Conservation (phyloP, 2,329 filamentous ascomycete species). For the Fusarium sp. region DNA sequence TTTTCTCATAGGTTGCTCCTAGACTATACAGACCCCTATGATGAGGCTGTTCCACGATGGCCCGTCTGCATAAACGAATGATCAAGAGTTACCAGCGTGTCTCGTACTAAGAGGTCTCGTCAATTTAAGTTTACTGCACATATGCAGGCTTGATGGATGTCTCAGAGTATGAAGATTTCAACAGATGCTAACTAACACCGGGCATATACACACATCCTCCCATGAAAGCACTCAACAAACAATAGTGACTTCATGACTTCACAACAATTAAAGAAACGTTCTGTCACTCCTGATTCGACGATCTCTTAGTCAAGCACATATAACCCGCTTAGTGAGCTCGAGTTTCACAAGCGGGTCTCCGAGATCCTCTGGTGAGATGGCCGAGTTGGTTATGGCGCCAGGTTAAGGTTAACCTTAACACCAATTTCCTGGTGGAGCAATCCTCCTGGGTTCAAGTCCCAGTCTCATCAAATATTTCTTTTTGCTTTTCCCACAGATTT, state of each 20-base stretch:
- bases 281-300: background rate
- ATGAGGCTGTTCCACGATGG: too few relatives aligned
- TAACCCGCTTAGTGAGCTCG: fast-evolving
- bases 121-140: background rate
- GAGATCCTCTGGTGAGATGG: slow-evolving; percentile 40
- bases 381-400: slow-evolving; percentile 46
- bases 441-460: slow-evolving; percentile 49
- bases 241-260: too few relatives aligned
- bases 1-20: too few relatives aligned
- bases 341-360: slow-evolving; percentile 8
- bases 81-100: too few relatives aligned
- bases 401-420: slow-evolving; percentile 44
- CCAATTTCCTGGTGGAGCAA: slow-evolving; percentile 47
- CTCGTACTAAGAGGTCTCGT: background rate
- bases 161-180: background rate
- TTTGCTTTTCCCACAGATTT: background rate
- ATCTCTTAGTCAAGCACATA: background rate
- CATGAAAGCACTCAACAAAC: background rate
- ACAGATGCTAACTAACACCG: background rate
- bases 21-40: too few relatives aligned
- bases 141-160: background rate
- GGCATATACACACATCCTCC: background rate
- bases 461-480: slow-evolving; percentile 38
- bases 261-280: background rate
- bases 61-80: too few relatives aligned